phyloP scores from a whole-genome alignment of 164 flowering plant genomes.

The Warburgia ugandensis region DNA sequence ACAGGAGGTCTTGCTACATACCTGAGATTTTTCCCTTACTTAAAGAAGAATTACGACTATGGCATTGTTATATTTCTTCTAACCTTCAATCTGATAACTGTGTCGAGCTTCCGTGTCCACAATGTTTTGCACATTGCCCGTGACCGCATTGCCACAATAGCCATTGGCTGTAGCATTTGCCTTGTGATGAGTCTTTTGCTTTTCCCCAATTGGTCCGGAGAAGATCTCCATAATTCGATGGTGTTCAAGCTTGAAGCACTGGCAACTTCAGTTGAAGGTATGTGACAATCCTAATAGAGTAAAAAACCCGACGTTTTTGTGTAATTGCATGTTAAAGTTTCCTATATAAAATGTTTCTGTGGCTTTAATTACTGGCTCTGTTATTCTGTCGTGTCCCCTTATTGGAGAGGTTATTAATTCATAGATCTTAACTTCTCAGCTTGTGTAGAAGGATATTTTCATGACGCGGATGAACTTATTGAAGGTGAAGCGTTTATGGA shows the following conservation, averaged over 20 bases:
- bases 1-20: constrained; percentile 43
- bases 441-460: constrained; percentile 71
- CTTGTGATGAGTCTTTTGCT: constrained; percentile 68
- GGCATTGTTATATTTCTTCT: constrained; percentile 81
- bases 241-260: constrained; percentile 66
- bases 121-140: constrained; percentile 65
- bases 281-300: too few species aligned
- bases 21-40: constrained; percentile 64
- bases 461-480: constrained; percentile 24
- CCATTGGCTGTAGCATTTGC: constrained; percentile 78
- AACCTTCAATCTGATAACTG: constrained; percentile 82
- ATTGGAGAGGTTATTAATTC: too few species aligned
- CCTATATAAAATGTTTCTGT: too few species aligned
- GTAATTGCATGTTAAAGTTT: too few species aligned
- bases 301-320: too few species aligned
- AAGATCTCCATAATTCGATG: constrained; percentile 70
- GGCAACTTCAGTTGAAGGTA: constrained; percentile 78
- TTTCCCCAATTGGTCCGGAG: constrained; percentile 87
- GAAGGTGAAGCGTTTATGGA: constrained; percentile 42
- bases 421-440: too few species aligned
- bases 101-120: constrained; percentile 66
- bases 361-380: too few species aligned
- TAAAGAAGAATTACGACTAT: constrained; percentile 87
- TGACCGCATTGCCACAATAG: constrained; percentile 62
- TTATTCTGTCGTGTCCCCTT: too few species aligned